These are phyloP conservation scores for Nemania sp. DNA, from an alignment of 2,329 filamentous ascomycete species.

Conservation along the genomic window DNA sequence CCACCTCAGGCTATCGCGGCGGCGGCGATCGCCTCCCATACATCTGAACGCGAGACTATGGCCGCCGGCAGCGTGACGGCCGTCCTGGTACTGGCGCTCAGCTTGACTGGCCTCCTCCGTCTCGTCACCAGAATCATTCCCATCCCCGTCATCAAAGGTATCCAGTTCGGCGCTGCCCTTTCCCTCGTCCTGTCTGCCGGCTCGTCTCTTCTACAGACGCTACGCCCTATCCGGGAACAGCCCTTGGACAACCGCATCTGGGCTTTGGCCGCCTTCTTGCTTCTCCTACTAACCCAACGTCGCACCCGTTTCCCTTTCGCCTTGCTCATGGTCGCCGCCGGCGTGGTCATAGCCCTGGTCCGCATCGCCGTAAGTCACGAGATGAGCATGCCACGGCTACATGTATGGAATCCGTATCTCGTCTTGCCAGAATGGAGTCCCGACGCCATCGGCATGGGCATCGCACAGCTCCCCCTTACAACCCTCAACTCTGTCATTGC, in stretches of 20 bases:
- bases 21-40: conserved; percentile 74
- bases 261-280: conserved; percentile 73
- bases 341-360: conserved; percentile 66
- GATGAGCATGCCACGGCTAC: conserved; percentile 54
- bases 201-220: conserved; percentile 65
- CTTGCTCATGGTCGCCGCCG: conserved; percentile 70
- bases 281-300: conserved; percentile 69
- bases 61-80: conserved; percentile 83
- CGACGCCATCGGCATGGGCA: conserved; percentile 60
- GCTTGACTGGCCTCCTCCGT: conserved; percentile 75
- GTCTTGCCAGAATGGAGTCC: conserved; percentile 51
- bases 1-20: conserved; percentile 75
- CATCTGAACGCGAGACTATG: conserved; percentile 72
- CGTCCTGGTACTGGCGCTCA: conserved; percentile 73
- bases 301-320: conserved; percentile 76
- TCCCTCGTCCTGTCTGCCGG: conserved; percentile 81
- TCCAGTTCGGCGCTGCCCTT: conserved; percentile 89
- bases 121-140: conserved; percentile 77
- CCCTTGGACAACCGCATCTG: conserved; percentile 79
- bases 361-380: conserved; percentile 41
- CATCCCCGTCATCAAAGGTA: conserved; percentile 88
- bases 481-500: conserved; percentile 92
- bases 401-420: conserved; percentile 63
- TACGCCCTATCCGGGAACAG: conserved; percentile 64
- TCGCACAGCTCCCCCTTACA: conserved; percentile 89